Conservation (phyloP, 352 stramenopile genomes). For the Pythium apleroticum region DNA sequence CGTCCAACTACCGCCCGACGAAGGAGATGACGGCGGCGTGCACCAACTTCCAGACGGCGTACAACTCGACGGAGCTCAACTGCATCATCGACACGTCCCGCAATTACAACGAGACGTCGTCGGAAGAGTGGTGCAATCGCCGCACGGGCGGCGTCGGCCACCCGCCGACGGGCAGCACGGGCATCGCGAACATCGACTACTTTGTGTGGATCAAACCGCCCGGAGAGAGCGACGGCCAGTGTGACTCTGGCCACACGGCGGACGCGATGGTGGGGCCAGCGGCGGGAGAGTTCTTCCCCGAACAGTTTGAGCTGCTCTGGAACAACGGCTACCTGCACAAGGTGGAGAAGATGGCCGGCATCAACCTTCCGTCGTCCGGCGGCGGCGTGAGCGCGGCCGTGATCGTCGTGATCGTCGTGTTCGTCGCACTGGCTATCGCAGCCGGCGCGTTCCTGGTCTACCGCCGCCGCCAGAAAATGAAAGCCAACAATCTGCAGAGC, state of each 20-base stretch:
- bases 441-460: conserved; percentile 14
- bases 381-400: conserved; percentile 2
- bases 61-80: conserved; percentile 40
- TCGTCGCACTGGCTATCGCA: conserved; percentile 6
- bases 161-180: conserved; percentile 50
- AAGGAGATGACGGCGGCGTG: conserved; percentile 52
- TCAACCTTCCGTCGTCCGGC: conserved; percentile 42
- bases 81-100: conserved; percentile 70
- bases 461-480: conserved; percentile 7
- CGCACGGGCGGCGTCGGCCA: conserved; percentile 58
- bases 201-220: conserved; percentile 72
- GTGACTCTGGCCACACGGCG: conserved; percentile 31
- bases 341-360: conserved; percentile 44
- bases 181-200: conserved; percentile 62
- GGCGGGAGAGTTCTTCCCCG: conserved; percentile 62
- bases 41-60: conserved; percentile 50
- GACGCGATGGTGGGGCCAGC: conserved; percentile 54
- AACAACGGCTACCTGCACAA: conserved; percentile 68
- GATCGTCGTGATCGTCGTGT: conserved; percentile 13
- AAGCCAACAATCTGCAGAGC: conserved; percentile 2
- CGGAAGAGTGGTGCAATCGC: conserved; percentile 72
- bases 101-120: conserved; percentile 61
- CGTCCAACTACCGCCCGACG: conserved; percentile 66
- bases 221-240: conserved; percentile 64
- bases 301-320: conserved; percentile 59